phyloP scores from a whole-genome alignment of 192 early-diverging fungal species.

The Geosiphon pyriformis region DNA sequence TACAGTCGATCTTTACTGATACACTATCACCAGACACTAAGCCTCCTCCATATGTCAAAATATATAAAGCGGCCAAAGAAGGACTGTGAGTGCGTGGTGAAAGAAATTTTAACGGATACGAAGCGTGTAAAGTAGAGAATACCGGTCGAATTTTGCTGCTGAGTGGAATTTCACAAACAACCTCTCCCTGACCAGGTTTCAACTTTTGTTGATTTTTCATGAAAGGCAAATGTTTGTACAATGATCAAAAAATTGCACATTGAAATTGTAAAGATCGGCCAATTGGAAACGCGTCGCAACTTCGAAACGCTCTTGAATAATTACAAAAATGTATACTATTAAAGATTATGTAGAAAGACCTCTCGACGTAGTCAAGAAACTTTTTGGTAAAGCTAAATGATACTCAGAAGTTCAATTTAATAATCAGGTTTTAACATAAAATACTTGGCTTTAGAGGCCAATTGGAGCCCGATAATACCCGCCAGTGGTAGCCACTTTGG shows the following conservation, averaged over 20 bases:
- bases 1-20: conserved; percentile 42
- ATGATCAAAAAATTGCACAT: too few relatives aligned
- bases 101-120: conserved; percentile 57
- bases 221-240: too few relatives aligned
- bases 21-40: conserved; percentile 66
- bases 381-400: conserved; percentile 15
- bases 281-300: too few relatives aligned
- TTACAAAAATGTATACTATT: conserved; percentile 6
- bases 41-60: conserved; percentile 67
- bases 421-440: neutral
- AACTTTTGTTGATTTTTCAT: too few relatives aligned
- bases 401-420: neutral
- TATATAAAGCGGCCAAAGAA: conserved; percentile 49
- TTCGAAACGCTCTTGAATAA: too few relatives aligned
- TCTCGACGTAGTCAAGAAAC: neutral
- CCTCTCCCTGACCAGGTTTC: conserved; percentile 9
- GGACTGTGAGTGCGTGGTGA: conserved; percentile 37
- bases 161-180: conserved; percentile 13
- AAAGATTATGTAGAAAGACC: conserved; percentile 3
- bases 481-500: conserved; percentile 28
- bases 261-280: too few relatives aligned
- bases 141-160: conserved; percentile 20
- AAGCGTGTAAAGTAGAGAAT: conserved; percentile 31
- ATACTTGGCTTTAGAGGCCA: conserved; percentile 22
- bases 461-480: conserved; percentile 23